phyloP scores from a whole-genome alignment of 345 rosid genomes.

The Salix koriyanagi region DNA sequence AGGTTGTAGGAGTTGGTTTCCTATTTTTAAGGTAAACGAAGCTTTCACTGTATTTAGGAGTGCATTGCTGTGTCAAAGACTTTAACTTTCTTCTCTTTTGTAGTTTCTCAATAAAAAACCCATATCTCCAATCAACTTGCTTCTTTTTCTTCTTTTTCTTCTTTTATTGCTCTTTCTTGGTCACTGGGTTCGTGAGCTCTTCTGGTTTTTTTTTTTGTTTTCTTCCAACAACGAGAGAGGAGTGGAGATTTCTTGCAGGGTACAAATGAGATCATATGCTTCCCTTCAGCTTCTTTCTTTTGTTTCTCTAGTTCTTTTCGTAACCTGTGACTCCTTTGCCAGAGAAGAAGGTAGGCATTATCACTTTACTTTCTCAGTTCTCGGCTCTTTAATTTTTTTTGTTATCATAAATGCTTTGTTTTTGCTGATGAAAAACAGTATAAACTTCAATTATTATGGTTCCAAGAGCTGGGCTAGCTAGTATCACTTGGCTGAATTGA shows the following conservation, averaged over 20 bases:
- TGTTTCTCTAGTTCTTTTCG: slow-evolving; percentile 39
- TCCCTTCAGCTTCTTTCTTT: slow-evolving; percentile 39
- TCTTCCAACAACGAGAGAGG: slow-evolving; percentile 12
- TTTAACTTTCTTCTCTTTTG: slow-evolving; percentile 8
- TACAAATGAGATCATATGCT: slow-evolving; percentile 38
- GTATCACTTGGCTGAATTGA: not conserved
- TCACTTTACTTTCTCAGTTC: slow-evolving; percentile 46
- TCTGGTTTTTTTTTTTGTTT: slow-evolving; percentile 9
- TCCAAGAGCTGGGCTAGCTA: not conserved
- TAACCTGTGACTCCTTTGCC: slow-evolving; percentile 47
- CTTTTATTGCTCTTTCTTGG: not conserved
- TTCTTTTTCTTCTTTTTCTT: slow-evolving; percentile 14
- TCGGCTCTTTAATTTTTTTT: slow-evolving; percentile 21
- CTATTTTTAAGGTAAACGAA: slow-evolving; percentile 6
- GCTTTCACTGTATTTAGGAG: slow-evolving; percentile 3
- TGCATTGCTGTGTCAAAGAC: slow-evolving; percentile 13
- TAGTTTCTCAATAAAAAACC: slow-evolving; percentile 8
- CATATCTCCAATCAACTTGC: slow-evolving; percentile 13
- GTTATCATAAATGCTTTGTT: slow-evolving; percentile 16
- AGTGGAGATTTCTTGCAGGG: slow-evolving; percentile 23
- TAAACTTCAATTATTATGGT: slow-evolving; percentile 4
- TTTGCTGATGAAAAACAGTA: slow-evolving; percentile 18
- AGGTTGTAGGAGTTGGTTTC: slow-evolving; percentile 10
- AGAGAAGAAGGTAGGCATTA: slow-evolving; percentile 58
- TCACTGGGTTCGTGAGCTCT: slow-evolving; percentile 30